phyloP scores from a whole-genome alignment of 1,284 basidiomycete species.

The Malassezia caprae region DNA sequence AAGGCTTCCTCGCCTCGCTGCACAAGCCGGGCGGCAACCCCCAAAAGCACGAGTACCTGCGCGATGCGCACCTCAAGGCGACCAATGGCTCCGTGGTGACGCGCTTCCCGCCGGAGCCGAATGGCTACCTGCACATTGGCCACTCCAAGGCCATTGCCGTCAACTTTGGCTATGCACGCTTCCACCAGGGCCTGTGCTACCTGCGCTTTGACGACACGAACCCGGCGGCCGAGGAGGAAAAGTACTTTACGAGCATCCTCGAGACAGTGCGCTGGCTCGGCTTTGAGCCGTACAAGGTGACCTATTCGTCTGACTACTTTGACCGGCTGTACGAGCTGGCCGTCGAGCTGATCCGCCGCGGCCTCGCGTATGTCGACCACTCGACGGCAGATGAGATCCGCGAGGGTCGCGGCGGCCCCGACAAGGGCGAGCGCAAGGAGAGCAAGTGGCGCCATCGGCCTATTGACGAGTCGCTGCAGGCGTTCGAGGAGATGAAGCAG shows the following conservation, averaged over 20 bases:
- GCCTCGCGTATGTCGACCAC: conserved; percentile 90
- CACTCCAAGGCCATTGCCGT: conserved; percentile 98
- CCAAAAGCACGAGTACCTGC: conserved; percentile 68
- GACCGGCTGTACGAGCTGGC: conserved; percentile 76
- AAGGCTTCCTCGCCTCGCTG: conserved; percentile 85
- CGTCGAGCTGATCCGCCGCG: conserved; percentile 76
- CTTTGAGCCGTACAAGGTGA: conserved; percentile 96
- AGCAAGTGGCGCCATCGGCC: conserved; percentile 77
- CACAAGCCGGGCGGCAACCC: conserved; percentile 92
- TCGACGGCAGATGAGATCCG: conserved; percentile 92
- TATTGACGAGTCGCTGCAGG: conserved; percentile 68
- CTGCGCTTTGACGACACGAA: conserved; percentile 97
- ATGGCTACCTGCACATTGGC: conserved; percentile 85
- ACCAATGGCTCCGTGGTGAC: conserved; percentile 83
- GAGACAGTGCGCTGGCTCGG: conserved; percentile 95
- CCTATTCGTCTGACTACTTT: conserved; percentile 98
- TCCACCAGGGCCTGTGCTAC: conserved; percentile 80
- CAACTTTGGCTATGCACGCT: conserved; percentile 92
- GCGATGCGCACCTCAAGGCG: conserved; percentile 67
- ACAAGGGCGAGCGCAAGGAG: conserved; percentile 71
- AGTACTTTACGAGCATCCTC: conserved; percentile 91
- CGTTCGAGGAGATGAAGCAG: conserved; percentile 86
- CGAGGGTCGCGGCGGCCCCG: conserved; percentile 69
- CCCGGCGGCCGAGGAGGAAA: conserved; percentile 89
- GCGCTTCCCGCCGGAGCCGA: conserved; percentile 97